phyloP scores from a whole-genome alignment of 2,329 filamentous ascomycete species.

The Coleophoma cylindrospora region DNA sequence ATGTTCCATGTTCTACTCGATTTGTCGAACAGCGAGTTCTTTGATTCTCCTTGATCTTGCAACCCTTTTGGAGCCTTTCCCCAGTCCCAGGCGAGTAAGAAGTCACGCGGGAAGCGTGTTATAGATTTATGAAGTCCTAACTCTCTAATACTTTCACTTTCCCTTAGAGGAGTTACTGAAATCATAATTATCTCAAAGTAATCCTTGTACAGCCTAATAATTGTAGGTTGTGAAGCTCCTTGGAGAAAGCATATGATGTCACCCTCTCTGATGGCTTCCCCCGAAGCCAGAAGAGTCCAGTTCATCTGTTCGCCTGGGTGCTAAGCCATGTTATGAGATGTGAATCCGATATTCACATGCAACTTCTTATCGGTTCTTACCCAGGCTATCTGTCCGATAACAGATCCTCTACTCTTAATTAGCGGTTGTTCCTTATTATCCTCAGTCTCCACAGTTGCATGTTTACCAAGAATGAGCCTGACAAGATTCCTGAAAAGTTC shows the following conservation, averaged over 20 bases:
- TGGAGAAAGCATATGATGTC: conserved; percentile 1
- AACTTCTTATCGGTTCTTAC: conserved; percentile 1
- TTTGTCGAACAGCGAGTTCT: background rate
- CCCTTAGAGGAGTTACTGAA: background rate
- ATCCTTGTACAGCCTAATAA: background rate
- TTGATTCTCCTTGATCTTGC: conserved; percentile 20
- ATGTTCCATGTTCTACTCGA: conserved; percentile 5
- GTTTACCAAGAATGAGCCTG: conserved; percentile 6
- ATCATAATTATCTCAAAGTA: background rate
- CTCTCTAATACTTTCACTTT: background rate
- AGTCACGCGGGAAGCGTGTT: conserved; percentile 23
- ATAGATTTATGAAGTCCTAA: background rate
- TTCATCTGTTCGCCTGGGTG: background rate
- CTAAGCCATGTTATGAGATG: background rate
- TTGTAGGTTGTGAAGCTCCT: background rate
- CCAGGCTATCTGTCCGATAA: conserved; percentile 2
- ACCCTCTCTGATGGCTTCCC: conserved; percentile 1
- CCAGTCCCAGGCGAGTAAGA: conserved; percentile 5
- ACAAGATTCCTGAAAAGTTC: conserved; percentile 8
- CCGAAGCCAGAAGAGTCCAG: conserved; percentile 7
- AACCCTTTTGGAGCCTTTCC: background rate
- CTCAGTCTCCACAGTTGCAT: conserved; percentile 5
- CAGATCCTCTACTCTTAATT: conserved; percentile 9
- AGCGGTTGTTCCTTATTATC: conserved; percentile 1
- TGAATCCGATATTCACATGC: conserved; percentile 2